Conservation (phyloP, 768 basidiomycete species). For the Porphyrellus cyaneotinctus region DNA sequence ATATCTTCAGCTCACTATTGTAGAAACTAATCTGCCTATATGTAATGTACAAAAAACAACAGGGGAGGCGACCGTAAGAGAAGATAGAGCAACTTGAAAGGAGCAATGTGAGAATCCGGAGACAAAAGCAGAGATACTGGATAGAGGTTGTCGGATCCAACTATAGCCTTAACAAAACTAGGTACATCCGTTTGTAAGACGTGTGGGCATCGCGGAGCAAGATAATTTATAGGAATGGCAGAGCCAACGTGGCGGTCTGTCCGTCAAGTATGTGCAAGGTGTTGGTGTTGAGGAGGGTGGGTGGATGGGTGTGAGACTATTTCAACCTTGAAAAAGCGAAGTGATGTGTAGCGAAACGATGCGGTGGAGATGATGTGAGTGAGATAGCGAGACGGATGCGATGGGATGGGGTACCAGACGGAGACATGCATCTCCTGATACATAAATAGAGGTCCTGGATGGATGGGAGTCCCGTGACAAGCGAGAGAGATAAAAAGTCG, state of each 20-base stretch:
- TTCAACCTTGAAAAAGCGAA: slow-evolving; percentile 16
- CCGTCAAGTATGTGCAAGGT: slow-evolving; percentile 17
- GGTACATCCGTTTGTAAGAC: slow-evolving; percentile 8
- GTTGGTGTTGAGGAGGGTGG: slow-evolving; percentile 9
- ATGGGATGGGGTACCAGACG: slow-evolving; percentile 22
- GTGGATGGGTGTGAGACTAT: slow-evolving; percentile 1
- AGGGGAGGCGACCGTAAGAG: slow-evolving; percentile 18
- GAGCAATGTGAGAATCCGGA: slow-evolving; percentile 16
- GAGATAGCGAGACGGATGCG: slow-evolving; percentile 25
- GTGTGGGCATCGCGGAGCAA: slow-evolving; percentile 12
- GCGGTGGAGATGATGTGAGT: slow-evolving; percentile 26
- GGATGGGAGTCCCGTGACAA: slow-evolving; percentile 27
- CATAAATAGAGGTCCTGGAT: slow-evolving; percentile 35
- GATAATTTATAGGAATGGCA: slow-evolving; percentile 12
- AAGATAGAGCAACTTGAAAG: slow-evolving; percentile 26
- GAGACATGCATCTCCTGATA: slow-evolving; percentile 27
- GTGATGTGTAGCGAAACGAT: slow-evolving; percentile 25
- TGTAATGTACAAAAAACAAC: slow-evolving; percentile 37
- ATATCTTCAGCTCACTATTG: slow-evolving; percentile 55
- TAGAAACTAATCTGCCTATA: slow-evolving; percentile 45
- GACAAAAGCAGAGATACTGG: slow-evolving; percentile 13
- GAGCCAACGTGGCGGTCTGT: slow-evolving; percentile 18
- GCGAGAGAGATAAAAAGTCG: slow-evolving; percentile 17
- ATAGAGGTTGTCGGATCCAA: slow-evolving; percentile 15
- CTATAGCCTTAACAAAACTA: slow-evolving; percentile 8